Conservation (phyloP, 1,139 yeast species). For the Hansenula anomala region DNA sequence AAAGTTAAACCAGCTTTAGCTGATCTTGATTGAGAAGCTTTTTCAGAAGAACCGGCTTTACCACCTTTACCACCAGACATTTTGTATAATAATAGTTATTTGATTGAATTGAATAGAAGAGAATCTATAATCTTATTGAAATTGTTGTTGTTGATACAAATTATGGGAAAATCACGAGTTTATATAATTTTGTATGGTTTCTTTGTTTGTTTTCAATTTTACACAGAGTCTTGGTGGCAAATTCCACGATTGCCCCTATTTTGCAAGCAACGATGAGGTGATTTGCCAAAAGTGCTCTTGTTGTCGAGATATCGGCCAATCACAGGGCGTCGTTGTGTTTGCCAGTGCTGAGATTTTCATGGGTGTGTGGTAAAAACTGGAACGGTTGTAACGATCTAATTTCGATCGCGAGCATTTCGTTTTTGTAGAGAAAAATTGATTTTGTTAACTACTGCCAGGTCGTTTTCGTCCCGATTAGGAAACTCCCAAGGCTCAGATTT, state of each 20-base stretch:
- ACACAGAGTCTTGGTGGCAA: constrained; percentile 30
- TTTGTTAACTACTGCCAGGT: constrained; percentile 52
- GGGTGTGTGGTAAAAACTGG: constrained; percentile 27
- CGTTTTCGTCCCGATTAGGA: constrained; percentile 46
- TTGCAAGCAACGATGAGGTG: constrained; percentile 43
- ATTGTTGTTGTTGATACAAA: neutral
- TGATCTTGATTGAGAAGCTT: constrained; percentile 96
- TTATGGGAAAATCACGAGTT: neutral
- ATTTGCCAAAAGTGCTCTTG: constrained; percentile 37
- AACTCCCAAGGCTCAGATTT: constrained; percentile 35
- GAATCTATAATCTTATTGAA: neutral
- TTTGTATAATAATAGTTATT: constrained; percentile 25
- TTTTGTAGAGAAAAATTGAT: constrained; percentile 51
- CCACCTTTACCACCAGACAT: constrained; percentile 99
- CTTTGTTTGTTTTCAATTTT: neutral
- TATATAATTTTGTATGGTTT: neutral
- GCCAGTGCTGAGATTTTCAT: constrained; percentile 21
- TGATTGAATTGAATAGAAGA: constrained; percentile 2
- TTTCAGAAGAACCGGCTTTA: constrained; percentile 89
- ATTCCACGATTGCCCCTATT: neutral
- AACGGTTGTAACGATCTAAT: constrained; percentile 18
- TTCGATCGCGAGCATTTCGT: constrained; percentile 32
- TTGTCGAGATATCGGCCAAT: constrained; percentile 16
- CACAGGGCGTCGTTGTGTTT: neutral
- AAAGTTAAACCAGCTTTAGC: constrained; percentile 97